Evolutionary conservation across 106 monocot species (phyloP).

Genomic region (Phalaenopsis equestris): DNA sequence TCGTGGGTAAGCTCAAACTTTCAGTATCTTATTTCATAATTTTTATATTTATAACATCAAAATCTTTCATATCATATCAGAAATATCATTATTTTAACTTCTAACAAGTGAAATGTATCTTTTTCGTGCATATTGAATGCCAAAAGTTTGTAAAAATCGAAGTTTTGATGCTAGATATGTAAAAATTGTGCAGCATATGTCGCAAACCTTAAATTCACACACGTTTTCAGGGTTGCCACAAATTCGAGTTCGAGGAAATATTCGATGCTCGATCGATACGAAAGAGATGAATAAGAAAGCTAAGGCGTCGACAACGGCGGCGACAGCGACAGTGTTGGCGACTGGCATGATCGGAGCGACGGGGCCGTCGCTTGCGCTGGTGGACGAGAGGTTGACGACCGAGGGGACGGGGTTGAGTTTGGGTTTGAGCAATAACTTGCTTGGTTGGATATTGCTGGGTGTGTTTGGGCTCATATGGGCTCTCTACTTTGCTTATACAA

Average conservation of each 20-base stretch:
- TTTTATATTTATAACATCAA: no score
- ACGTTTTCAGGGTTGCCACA: constrained; percentile 21
- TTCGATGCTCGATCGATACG: constrained; percentile 19
- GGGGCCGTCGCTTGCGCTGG: constrained; percentile 44
- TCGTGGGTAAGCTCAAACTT: neutral
- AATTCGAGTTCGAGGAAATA: constrained; percentile 16
- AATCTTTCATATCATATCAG: no score
- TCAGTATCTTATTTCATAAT: no score
- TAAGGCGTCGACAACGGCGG: neutral
- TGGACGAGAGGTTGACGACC: constrained; percentile 67
- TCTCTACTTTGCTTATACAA: constrained; percentile 52
- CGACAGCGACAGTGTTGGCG: constrained; percentile 10
- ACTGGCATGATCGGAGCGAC: constrained; percentile 25
- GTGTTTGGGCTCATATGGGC: constrained; percentile 68
- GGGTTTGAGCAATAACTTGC: constrained; percentile 61
- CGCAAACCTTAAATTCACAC: no score
- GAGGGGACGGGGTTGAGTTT: constrained; percentile 64
- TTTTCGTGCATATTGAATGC: no score
- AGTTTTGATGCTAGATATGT: no score
- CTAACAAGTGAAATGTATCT: no score
- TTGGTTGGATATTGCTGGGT: constrained; percentile 52
- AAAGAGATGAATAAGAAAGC: neutral
- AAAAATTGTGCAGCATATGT: no score
- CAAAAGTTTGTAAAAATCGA: no score
- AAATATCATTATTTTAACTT: no score